Conservation (phyloP, 2,329 filamentous ascomycete genomes). For the Cytospora piceicola region DNA sequence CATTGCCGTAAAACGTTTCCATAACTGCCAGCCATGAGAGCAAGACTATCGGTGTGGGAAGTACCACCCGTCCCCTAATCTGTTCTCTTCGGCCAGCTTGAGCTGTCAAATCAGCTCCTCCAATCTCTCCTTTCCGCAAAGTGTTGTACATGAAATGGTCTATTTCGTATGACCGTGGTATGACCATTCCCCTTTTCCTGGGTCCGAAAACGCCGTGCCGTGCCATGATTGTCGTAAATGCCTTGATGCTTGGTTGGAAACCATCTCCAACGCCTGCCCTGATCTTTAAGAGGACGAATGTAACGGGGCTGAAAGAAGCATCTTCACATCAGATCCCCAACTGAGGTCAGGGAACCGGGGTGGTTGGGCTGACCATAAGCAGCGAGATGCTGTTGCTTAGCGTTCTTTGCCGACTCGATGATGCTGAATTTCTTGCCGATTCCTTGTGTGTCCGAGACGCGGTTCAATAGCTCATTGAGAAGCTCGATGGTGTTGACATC, state of each 20-base stretch:
- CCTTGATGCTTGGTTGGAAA: conserved; percentile 13
- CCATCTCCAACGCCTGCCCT: conserved; percentile 30
- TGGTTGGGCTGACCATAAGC: conserved; percentile 33
- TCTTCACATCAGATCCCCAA: conserved; percentile 26
- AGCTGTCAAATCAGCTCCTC: not conserved
- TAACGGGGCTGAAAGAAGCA: not conserved
- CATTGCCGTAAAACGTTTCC: not conserved
- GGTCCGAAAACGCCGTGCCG: conserved; percentile 24
- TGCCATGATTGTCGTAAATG: conserved; percentile 26
- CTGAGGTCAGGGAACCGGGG: conserved; percentile 18
- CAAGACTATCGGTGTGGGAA: not conserved
- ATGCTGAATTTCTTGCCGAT: conserved; percentile 74
- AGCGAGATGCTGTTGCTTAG: conserved; percentile 31
- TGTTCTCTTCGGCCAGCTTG: not conserved
- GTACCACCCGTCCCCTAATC: not conserved
- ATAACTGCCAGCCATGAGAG: not conserved
- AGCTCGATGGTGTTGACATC: conserved; percentile 81
- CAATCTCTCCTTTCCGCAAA: conserved; percentile 5
- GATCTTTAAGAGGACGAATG: conserved; percentile 5
- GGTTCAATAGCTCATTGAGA: conserved; percentile 75
- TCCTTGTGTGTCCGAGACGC: conserved; percentile 70
- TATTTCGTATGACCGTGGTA: conserved; percentile 21
- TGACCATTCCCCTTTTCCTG: conserved; percentile 16
- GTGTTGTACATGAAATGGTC: conserved; percentile 22
- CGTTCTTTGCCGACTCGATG: conserved; percentile 50